Conservation (phyloP, 2,329 filamentous ascomycete genomes). For the Monilinia aucupariae region DNA sequence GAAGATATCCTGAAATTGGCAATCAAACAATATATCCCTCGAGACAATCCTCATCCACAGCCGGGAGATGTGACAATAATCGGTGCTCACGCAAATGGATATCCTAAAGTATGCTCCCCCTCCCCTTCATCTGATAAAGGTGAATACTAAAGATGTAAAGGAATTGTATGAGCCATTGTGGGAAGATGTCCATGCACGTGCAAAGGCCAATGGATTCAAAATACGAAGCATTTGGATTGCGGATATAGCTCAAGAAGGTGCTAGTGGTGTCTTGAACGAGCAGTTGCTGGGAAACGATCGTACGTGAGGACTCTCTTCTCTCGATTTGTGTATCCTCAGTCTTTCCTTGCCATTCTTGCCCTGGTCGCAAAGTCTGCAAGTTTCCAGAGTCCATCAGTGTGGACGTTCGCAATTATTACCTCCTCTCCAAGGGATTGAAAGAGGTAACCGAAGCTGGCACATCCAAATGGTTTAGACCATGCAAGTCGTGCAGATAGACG, state of each 20-base stretch:
- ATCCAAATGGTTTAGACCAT: no score
- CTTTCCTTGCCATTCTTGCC: background rate
- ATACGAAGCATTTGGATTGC: constrained; percentile 84
- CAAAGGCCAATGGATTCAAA: constrained; percentile 53
- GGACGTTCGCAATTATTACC: background rate
- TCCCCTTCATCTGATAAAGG: background rate
- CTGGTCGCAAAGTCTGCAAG: background rate
- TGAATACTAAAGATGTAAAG: constrained; percentile 40
- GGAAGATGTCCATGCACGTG: constrained; percentile 65
- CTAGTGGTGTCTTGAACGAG: constrained; percentile 73
- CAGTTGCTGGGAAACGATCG: constrained; percentile 73
- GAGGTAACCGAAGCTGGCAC: no score
- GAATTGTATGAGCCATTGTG: constrained; percentile 89
- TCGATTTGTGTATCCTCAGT: background rate
- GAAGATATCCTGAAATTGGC: constrained; percentile 69
- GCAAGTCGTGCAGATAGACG: no score
- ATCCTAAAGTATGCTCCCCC: constrained; percentile 63
- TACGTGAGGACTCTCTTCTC: constrained; percentile 39
- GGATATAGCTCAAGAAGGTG: constrained; percentile 72
- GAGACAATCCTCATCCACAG: constrained; percentile 60
- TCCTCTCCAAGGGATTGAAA: no score
- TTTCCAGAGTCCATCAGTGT: background rate
- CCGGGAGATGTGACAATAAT: constrained; percentile 80
- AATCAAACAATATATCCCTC: constrained; percentile 83
- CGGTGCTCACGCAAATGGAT: constrained; percentile 83